Evolutionary conservation across 257 asterid genomes (phyloP), one percentile per base, ranked within the genome.

Genomic region (Solanum medicagineum): DNA sequence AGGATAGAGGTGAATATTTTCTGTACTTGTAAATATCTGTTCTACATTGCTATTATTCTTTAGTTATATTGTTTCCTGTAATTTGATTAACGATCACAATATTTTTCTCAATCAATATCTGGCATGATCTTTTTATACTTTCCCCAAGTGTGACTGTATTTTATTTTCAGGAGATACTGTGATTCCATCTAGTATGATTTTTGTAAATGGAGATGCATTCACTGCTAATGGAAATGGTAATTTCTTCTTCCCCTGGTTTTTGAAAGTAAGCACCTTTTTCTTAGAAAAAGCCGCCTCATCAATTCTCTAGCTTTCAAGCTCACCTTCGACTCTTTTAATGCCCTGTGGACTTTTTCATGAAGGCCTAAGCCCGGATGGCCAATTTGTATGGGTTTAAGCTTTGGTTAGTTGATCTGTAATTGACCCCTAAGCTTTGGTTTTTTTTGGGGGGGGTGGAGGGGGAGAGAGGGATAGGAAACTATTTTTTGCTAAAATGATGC

Each of bases 201-300:
- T 84, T 44, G 84, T 14, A 32, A 57, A 69, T 87, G 91, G 29
- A 69, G 75, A 81, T 69, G 32, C 80, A 83, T 85, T 89, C 81
- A 55, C 63, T 22, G 73, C 86, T 44, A 69, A 87, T 56, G 85
- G 86, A 85, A 75, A 87, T 83, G 96, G 96, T 92, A 83, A 87
- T 81, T 80, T 83, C 68, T 82, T 81, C 81, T 75, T 49, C 81
- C 44, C 32, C 70, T 69, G 36, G 73, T 32, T 85, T 82, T 44
- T 66, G 26, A 77, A 51, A 77, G 26, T 14, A 49, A 53, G 63
- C 7, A 26, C 22, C 47, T 51, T 77, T 77, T 40, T 70, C 54
- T 70, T 70, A 40, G 29, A 70, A 70, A 68, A 68, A 29, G 51
- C 26, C 15, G 32, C 74, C 74, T 68, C 77, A 36, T 68, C 24